Conservation (phyloP, 2,329 filamentous ascomycete genomes). For the Venturia pyrina region DNA sequence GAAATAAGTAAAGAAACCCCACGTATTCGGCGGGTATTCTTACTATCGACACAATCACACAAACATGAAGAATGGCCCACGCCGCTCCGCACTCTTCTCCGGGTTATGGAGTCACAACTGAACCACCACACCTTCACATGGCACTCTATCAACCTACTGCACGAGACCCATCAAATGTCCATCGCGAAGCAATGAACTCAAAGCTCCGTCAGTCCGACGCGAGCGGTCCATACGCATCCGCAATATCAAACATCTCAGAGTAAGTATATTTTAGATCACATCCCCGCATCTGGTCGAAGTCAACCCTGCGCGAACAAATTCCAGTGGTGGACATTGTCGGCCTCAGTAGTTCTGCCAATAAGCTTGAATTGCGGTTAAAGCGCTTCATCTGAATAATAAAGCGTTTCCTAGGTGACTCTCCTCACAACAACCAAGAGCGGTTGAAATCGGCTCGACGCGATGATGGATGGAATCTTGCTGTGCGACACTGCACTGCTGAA, state of each 20-base stretch:
- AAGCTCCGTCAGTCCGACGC: not conserved
- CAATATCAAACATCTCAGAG: not conserved
- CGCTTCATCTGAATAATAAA: not conserved
- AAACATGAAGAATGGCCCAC: not conserved
- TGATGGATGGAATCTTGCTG: not conserved
- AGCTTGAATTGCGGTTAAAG: not conserved
- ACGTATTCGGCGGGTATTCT: not conserved
- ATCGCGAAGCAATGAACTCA: not conserved
- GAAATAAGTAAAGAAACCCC: not conserved
- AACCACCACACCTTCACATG: not conserved
- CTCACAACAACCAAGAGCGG: not conserved
- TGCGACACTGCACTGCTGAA: not conserved
- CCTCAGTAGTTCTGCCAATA: no score
- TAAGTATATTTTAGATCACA: not conserved
- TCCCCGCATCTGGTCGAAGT: not conserved
- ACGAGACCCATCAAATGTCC: not conserved
- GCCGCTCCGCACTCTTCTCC: not conserved
- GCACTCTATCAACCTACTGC: not conserved
- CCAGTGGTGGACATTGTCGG: not conserved
- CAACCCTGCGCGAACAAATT: not conserved
- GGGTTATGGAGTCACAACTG: not conserved
- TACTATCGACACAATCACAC: not conserved
- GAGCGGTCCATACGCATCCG: not conserved
- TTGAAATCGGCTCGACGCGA: not conserved
- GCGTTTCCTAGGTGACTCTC: not conserved